phyloP scores from a whole-genome alignment of 805 yeast species.

The Martiniozyma abietophila region DNA sequence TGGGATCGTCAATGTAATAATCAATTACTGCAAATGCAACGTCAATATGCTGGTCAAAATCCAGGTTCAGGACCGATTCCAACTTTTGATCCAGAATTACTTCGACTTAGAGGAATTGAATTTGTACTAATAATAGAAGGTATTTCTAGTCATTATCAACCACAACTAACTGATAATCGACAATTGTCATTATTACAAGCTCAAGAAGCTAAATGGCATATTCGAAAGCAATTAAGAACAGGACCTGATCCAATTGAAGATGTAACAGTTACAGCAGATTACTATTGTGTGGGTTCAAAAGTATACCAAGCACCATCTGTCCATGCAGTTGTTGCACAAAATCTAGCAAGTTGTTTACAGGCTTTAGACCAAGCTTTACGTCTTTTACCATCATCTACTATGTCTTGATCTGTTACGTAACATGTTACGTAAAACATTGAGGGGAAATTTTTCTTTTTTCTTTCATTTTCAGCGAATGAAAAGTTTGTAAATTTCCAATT shows the following conservation, averaged over 20 bases:
- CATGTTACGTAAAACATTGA: too few relatives aligned
- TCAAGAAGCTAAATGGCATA: too few relatives aligned
- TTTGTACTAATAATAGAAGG: too few relatives aligned
- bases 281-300: constrained; percentile 84
- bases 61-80: constrained; percentile 21
- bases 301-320: constrained; percentile 84
- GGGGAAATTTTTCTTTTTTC: constrained; percentile 1
- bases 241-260: constrained; percentile 45
- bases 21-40: constrained; percentile 92
- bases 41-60: too few relatives aligned
- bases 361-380: too few relatives aligned
- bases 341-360: too few relatives aligned
- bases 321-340: constrained; percentile 43
- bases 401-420: too few relatives aligned
- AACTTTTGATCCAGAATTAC: constrained; percentile 40
- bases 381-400: too few relatives aligned
- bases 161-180: too few relatives aligned
- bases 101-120: constrained; percentile 78
- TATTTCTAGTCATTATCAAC: too few relatives aligned
- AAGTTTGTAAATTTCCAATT: not conserved
- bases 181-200: too few relatives aligned
- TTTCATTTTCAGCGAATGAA: not conserved
- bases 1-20: constrained; percentile 91
- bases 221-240: too few relatives aligned
- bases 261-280: constrained; percentile 56